Percentiles rank a stretch among this genome's conserved stretches.
phyloP scores from a whole-genome alignment of 345 rosid species.

The Gossypium sturtianum region DNA sequence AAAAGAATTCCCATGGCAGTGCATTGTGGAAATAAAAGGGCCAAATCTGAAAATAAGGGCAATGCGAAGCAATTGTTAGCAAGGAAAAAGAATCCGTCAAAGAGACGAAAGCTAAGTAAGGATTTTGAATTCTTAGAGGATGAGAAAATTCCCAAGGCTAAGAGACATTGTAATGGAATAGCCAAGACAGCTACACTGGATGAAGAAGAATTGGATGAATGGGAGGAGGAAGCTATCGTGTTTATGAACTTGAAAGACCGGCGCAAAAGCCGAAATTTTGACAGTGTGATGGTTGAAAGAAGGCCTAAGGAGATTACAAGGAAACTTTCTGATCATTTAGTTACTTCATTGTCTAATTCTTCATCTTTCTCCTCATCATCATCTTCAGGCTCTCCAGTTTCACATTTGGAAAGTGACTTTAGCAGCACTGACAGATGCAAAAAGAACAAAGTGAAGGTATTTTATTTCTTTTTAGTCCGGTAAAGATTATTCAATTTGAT shows the following conservation, averaged over 20 bases:
- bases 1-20: conserved; percentile 8
- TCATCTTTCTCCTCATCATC: conserved; percentile 15
- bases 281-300: background rate
- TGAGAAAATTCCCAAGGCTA: conserved; percentile 9
- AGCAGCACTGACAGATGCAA: conserved; percentile 15
- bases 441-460: conserved; percentile 22
- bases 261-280: conserved; percentile 1
- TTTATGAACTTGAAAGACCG: conserved; percentile 21
- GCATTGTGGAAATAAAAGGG: background rate
- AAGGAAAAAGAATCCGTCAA: conserved; percentile 8
- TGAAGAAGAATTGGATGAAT: conserved; percentile 14
- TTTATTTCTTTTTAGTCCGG: background rate
- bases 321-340: background rate
- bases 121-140: conserved; percentile 6
- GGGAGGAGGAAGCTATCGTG: conserved; percentile 24
- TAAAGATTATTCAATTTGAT: background rate
- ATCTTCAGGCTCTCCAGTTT: conserved; percentile 17
- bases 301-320: background rate
- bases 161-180: conserved; percentile 18
- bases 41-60: background rate
- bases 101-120: conserved; percentile 12
- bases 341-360: conserved; percentile 13
- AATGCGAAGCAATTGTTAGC: background rate
- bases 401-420: conserved; percentile 19
- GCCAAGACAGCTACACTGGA: conserved; percentile 2